Base-by-base conservation (phyloP, 2,329 filamentous ascomycete genomes). In the Corinectria fuckeliana region DNA sequence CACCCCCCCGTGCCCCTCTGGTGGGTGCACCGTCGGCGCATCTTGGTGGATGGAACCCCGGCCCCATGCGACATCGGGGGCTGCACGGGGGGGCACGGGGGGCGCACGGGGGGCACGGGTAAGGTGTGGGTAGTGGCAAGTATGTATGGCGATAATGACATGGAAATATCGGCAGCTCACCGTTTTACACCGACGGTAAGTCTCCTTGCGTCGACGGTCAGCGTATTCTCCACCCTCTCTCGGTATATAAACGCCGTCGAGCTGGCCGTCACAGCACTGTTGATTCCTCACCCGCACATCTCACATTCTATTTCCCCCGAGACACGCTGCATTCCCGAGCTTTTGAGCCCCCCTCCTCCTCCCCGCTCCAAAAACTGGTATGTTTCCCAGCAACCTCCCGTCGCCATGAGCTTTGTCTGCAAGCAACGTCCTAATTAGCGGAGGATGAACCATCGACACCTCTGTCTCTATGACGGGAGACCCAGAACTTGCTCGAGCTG, bases 151-250 rank as follows among this genome's bases (percentile, higher is more conserved):
- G n/a, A n/a, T 23, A 47, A 53, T 54, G 50, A 36, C 42, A 45
- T n/a, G n/a, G 42, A 28, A n/a, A n/a, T 42, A 53, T 52, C 51
- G 53, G 42, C 42, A 54, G 52, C 58, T 68, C 58, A 68, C 63
- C 65, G 67, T 67, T 63, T 67, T 62, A 67, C 65, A 67, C 65
- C 68, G 64, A 64, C 67, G 68, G 67, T 69, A n/a, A 28, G 62
- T 62, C 59, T 58, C 47, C 47, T 45, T 44, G 60, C 59, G 54
- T 50, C 34, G 32, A 59, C 54, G 58, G 61, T 56, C 67, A 66
- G 45, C 59, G 61, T 66, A 59, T 58, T 67, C 57, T 69, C 67
- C 61, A 67, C 63, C 50, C 54, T 56, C 38, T 41, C 41, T 41
- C 38, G 50, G 60, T 68, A 69, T 69, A 69, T 68, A 69, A 65